Percentiles rank a stretch among this genome's conserved stretches.
phyloP scores from a whole-genome alignment of 176 grass and related monocot genomes.

The Raddia distichophylla region DNA sequence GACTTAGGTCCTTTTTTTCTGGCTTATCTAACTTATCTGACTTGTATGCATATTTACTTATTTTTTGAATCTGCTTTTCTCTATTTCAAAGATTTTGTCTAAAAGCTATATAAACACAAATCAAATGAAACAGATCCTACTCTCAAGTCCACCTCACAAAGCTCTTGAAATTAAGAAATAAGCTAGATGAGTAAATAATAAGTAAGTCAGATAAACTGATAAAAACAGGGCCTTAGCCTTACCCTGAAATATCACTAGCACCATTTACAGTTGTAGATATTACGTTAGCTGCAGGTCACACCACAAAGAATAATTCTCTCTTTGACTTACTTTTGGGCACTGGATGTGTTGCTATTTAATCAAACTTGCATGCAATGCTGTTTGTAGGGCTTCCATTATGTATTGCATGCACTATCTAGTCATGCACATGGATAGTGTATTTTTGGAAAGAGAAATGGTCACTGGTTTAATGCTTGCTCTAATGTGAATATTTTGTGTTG shows the following conservation, averaged over 20 bases:
- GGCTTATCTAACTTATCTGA: too few species aligned
- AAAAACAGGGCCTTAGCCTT: background rate
- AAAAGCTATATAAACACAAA: too few species aligned
- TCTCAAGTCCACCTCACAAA: too few species aligned
- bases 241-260: background rate
- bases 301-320: background rate
- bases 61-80: too few species aligned
- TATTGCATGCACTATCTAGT: background rate
- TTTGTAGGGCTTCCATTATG: background rate
- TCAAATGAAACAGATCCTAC: too few species aligned
- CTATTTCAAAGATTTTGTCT: too few species aligned
- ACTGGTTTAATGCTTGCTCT: background rate
- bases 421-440: background rate
- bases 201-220: too few species aligned
- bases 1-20: too few species aligned
- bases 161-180: too few species aligned
- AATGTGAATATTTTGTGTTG: background rate
- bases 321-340: background rate
- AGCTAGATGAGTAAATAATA: too few species aligned
- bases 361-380: background rate
- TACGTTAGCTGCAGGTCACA: background rate
- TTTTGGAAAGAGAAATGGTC: background rate
- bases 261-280: background rate
- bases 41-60: too few species aligned
- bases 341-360: background rate